phyloP scores from a whole-genome alignment of 306 rosid species.

The Comarum palustre region DNA sequence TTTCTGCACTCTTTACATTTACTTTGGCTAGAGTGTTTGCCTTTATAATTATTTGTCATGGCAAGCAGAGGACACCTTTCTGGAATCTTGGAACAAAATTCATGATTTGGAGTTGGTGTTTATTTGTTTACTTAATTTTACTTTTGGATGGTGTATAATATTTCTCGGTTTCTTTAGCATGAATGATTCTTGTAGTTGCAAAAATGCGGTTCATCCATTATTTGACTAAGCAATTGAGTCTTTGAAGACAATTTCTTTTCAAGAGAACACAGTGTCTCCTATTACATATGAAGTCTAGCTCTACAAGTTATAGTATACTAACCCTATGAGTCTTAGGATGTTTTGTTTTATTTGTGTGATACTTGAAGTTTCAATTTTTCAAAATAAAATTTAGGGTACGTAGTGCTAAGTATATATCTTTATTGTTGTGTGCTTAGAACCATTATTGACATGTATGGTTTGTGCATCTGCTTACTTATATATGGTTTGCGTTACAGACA shows the following conservation, averaged over 20 bases:
- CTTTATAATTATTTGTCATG: background rate
- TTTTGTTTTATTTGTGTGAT: background rate
- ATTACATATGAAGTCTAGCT: background rate
- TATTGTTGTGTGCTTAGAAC: background rate
- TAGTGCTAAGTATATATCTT: background rate
- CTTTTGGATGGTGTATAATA: background rate
- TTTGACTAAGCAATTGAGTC: background rate
- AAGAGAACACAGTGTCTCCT: background rate
- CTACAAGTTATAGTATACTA: background rate
- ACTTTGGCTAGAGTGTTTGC: background rate
- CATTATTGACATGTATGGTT: background rate
- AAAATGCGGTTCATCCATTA: background rate
- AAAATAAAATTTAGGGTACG: background rate
- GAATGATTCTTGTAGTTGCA: background rate
- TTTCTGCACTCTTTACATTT: background rate
- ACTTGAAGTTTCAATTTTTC: background rate
- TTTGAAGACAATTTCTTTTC: background rate
- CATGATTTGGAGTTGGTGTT: background rate
- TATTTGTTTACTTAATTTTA: background rate
- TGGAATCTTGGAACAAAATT: background rate
- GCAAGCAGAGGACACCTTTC: background rate
- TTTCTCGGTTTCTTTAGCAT: background rate
- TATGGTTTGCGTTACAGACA: conserved; percentile 56
- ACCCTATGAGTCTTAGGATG: background rate
- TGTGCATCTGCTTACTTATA: conserved; percentile 9